Percentiles rank a stretch among this genome's conserved stretches.
phyloP scores from a whole-genome alignment of 1,284 basidiomycete genomes.

The Afroboletus lepidellus region DNA sequence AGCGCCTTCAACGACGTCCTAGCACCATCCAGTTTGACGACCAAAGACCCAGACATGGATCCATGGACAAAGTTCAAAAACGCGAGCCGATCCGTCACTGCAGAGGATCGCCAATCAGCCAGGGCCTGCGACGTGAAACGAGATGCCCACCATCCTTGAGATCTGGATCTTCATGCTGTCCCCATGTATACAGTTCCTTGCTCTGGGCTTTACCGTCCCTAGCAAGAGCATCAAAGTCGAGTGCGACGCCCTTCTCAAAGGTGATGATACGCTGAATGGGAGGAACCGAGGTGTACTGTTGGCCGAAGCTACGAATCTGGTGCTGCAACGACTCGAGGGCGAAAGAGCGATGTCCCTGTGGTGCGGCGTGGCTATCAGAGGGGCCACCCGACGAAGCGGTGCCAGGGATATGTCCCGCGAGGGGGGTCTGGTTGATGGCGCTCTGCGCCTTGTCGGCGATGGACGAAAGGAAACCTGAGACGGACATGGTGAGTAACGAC shows the following conservation, averaged over 20 bases:
- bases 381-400: slow-evolving; percentile 38
- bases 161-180: slow-evolving; percentile 65
- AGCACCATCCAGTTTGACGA: slow-evolving; percentile 58
- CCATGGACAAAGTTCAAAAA: slow-evolving; percentile 76
- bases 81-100: slow-evolving; percentile 75
- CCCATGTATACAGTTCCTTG: slow-evolving; percentile 82
- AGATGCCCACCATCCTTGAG: slow-evolving; percentile 65
- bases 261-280: slow-evolving; percentile 76
- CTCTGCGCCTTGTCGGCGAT: slow-evolving; percentile 73
- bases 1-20: slow-evolving; percentile 66
- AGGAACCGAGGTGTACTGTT: slow-evolving; percentile 66
- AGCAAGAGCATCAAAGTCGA: slow-evolving; percentile 65
- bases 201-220: slow-evolving; percentile 67
- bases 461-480: slow-evolving; percentile 58
- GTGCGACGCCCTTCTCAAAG: slow-evolving; percentile 66
- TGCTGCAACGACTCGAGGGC: slow-evolving; percentile 65
- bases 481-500: slow-evolving; percentile 46
- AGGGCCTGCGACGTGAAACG: neutral
- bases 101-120: slow-evolving; percentile 8
- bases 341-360: slow-evolving; percentile 44
- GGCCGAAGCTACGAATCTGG: slow-evolving; percentile 67
- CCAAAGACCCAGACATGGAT: slow-evolving; percentile 57
- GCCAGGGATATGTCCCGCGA: slow-evolving; percentile 51
- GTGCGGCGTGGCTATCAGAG: slow-evolving; percentile 41
- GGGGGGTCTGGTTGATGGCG: slow-evolving; percentile 57